Evolutionary conservation across 2,329 filamentous ascomycete species (phyloP).

Genomic region (Alternaria conjuncta): DNA sequence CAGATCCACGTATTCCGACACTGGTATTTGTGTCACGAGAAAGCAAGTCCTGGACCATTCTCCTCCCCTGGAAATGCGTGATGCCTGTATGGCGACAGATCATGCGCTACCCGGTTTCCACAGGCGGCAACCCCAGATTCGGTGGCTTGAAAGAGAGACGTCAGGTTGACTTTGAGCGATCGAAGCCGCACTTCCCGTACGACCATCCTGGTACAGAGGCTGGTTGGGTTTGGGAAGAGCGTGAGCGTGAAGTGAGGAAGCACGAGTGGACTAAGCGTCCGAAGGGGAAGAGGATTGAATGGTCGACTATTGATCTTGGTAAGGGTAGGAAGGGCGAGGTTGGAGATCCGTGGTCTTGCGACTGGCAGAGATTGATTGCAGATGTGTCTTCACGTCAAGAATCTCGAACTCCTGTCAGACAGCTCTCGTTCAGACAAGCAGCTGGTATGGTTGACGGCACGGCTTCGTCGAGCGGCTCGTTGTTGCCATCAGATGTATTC

Average conservation of each 20-base stretch:
- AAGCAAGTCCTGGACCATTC: constrained; percentile 73
- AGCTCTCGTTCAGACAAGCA: constrained; percentile 27
- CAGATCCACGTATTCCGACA: constrained; percentile 80
- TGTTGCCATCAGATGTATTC: constrained; percentile 49
- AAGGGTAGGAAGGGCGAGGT: constrained; percentile 79
- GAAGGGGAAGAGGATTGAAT: constrained; percentile 80
- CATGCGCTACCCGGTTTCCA: constrained; percentile 80
- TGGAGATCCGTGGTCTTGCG: constrained; percentile 81
- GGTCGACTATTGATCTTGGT: constrained; percentile 75
- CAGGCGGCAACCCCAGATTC: constrained; percentile 80
- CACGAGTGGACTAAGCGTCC: constrained; percentile 77
- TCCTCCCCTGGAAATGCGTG: constrained; percentile 91
- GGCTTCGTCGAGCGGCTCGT: not conserved
- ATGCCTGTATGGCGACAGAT: constrained; percentile 83
- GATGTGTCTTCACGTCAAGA: not conserved
- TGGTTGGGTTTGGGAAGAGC: constrained; percentile 78
- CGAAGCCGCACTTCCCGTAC: constrained; percentile 81
- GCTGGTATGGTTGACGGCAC: constrained; percentile 34
- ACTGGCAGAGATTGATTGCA: constrained; percentile 74
- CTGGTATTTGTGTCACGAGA: constrained; percentile 69
- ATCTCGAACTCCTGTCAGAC: constrained; percentile 30
- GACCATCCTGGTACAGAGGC: constrained; percentile 82
- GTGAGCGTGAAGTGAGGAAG: constrained; percentile 66
- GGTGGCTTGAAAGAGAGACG: constrained; percentile 80
- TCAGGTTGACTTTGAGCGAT: constrained; percentile 82